Conservation (phyloP, 148 eudicot genomes). For the Chenopodium quinoa region DNA sequence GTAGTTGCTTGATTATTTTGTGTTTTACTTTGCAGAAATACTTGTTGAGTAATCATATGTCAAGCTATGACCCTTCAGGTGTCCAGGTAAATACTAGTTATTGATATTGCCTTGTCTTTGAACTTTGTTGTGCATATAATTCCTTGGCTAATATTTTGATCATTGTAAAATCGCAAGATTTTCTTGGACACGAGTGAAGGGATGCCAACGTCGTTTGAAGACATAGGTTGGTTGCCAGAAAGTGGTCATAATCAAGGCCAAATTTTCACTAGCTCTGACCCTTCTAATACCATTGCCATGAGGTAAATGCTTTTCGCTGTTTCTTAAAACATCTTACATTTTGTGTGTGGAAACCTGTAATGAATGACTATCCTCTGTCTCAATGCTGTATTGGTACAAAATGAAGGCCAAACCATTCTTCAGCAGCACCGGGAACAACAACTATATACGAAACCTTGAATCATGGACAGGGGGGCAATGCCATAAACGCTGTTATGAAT, state of each 20-base stretch:
- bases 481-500: conserved; percentile 14
- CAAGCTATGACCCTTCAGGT: conserved; percentile 38
- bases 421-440: conserved; percentile 24
- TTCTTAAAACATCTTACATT: background rate
- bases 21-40: conserved; percentile 37
- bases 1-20: background rate
- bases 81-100: conserved; percentile 38
- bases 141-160: background rate
- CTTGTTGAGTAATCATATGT: conserved; percentile 40
- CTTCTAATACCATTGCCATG: conserved; percentile 25
- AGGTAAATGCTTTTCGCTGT: conserved; percentile 10
- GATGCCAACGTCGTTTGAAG: conserved; percentile 43
- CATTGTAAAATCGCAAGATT: conserved; percentile 16
- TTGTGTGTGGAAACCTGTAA: background rate
- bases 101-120: background rate
- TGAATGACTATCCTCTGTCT: background rate
- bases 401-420: conserved; percentile 16
- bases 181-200: conserved; percentile 46
- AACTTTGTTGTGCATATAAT: background rate
- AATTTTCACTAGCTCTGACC: conserved; percentile 30
- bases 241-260: conserved; percentile 40
- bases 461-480: conserved; percentile 15
- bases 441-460: conserved; percentile 24
- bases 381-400: conserved; percentile 7
- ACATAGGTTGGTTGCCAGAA: conserved; percentile 48